A percentile compares a stretch with the other conserved stretches of the same genome.
Evolutionary conservation across 345 rosid genomes (phyloP).

Genomic region (Zanthoxylum bungeanum): DNA sequence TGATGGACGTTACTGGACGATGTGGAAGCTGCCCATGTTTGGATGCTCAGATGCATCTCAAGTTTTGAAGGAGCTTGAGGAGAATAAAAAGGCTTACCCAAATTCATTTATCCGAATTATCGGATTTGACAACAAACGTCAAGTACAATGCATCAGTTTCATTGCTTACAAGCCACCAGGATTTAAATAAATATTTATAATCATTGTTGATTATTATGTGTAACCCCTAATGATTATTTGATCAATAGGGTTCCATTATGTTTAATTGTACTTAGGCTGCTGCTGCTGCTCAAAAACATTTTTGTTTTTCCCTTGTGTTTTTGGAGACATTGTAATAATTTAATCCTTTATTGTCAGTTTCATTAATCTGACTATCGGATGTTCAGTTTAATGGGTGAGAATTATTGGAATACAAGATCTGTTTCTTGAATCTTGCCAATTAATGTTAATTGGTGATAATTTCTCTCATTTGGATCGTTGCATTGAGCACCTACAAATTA

Average conservation of each 20-base stretch:
- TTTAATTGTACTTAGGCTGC: background rate
- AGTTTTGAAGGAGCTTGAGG: conserved; percentile 47
- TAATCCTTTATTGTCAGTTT: background rate
- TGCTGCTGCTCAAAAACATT: conserved; percentile 5
- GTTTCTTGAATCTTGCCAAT: conserved; percentile 1
- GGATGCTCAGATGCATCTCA: conserved; percentile 44
- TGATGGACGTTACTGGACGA: conserved; percentile 53
- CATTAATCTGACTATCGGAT: no score
- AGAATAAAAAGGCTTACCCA: conserved; percentile 38
- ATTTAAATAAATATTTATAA: background rate
- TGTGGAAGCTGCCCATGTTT: conserved; percentile 58
- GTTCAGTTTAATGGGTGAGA: conserved; percentile 2
- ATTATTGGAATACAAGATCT: background rate
- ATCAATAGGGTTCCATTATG: background rate
- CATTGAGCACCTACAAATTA: no score
- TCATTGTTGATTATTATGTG: background rate
- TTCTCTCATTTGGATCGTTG: no score
- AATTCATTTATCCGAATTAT: conserved; percentile 34
- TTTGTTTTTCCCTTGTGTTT: background rate
- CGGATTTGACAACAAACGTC: conserved; percentile 49
- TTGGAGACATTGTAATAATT: background rate
- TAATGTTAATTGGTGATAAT: no score
- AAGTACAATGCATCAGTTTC: conserved; percentile 30
- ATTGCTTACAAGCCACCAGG: conserved; percentile 19
- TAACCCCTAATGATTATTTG: background rate